Evolutionary conservation across 495 filamentous ascomycete genomes (phyloP).

Genomic region (Neurospora sp.): DNA sequence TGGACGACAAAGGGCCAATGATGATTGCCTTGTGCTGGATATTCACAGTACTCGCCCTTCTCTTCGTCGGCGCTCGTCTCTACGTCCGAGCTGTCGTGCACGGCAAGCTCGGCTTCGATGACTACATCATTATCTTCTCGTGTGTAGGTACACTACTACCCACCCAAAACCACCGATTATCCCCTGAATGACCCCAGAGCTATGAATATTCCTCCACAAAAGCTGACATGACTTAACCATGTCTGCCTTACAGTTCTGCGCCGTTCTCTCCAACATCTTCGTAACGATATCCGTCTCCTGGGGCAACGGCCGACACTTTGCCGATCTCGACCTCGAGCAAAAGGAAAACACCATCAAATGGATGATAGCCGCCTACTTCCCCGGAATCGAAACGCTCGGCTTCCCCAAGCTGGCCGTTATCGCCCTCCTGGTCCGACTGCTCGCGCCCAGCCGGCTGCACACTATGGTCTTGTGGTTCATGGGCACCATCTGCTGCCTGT

Average conservation of each 20-base stretch:
- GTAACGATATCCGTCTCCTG: constrained; percentile 5
- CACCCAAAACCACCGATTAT: not conserved
- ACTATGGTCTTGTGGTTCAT: constrained; percentile 27
- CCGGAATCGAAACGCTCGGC: constrained; percentile 32
- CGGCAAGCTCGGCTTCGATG: constrained; percentile 6
- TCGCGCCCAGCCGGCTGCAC: constrained; percentile 23
- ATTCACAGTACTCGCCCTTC: constrained; percentile 6
- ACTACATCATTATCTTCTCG: constrained; percentile 5
- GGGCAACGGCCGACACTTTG: constrained; percentile 20
- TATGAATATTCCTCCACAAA: not conserved
- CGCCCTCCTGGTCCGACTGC: constrained; percentile 27
- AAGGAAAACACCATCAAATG: constrained; percentile 20
- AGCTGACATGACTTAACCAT: not conserved
- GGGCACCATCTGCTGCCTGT: constrained; percentile 15
- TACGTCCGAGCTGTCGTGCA: constrained; percentile 10
- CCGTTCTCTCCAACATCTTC: constrained; percentile 5
- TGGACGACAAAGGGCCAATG: constrained; percentile 4
- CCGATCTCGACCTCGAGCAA: constrained; percentile 15
- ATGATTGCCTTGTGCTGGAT: constrained; percentile 7
- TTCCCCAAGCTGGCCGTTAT: constrained; percentile 38
- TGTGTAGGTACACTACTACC: not conserved
- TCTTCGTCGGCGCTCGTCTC: constrained; percentile 14
- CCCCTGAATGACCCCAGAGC: not conserved
- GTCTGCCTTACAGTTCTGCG: not conserved
- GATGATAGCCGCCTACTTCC: constrained; percentile 25